Evolutionary conservation across 805 yeast genomes (phyloP).

Genomic region (Limtongia smithiae): DNA sequence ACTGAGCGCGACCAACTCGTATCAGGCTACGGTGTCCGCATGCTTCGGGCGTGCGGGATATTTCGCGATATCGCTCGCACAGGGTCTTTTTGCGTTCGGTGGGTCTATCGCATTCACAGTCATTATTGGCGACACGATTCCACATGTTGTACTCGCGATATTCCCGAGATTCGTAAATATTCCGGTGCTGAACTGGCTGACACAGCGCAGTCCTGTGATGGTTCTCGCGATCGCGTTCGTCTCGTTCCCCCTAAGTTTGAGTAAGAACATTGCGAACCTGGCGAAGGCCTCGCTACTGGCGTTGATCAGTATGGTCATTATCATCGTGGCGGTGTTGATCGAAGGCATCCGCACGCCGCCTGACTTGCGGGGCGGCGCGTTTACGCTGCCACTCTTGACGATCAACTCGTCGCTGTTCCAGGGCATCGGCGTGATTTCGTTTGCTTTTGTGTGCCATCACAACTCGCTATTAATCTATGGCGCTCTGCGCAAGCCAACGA

Average conservation of each 20-base stretch:
- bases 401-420: conserved; percentile 69
- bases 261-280: conserved; percentile 73
- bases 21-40: conserved; percentile 77
- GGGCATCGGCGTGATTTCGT: conserved; percentile 89
- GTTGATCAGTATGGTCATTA: conserved; percentile 74
- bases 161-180: conserved; percentile 45
- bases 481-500: conserved; percentile 71
- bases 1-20: conserved; percentile 68
- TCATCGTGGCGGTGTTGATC: conserved; percentile 66
- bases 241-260: conserved; percentile 78
- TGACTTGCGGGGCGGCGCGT: conserved; percentile 36
- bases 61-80: conserved; percentile 62
- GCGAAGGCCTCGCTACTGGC: conserved; percentile 89
- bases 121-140: conserved; percentile 91
- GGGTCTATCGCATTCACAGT: conserved; percentile 93
- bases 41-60: conserved; percentile 77
- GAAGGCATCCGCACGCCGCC: conserved; percentile 58
- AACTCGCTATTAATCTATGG: conserved; percentile 87
- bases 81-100: conserved; percentile 88
- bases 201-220: conserved; percentile 69
- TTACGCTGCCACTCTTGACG: conserved; percentile 44
- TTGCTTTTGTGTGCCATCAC: conserved; percentile 94
- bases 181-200: conserved; percentile 49
- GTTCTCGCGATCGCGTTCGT: conserved; percentile 63
- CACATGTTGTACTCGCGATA: conserved; percentile 74